Evolutionary conservation across 257 asterid species (phyloP), one percentile per base, ranked within the genome.

Genomic region (Scutellaria galericulata): DNA sequence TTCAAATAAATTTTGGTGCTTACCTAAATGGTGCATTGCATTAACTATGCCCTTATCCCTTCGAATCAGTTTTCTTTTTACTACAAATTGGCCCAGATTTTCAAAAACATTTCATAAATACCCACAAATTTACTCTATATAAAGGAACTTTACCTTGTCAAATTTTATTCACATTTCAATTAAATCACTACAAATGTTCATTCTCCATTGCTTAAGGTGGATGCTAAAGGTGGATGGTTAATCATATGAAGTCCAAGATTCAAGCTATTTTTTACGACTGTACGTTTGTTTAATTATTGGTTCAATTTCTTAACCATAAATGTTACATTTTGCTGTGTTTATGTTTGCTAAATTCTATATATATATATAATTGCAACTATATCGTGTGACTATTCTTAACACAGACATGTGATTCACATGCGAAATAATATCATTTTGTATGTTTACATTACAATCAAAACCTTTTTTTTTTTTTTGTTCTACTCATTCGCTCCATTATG

Each of bases 31-130:
- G 11, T 39, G 31, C 5, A 46, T 24, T 35, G 77, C 74, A 72
- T 76, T 82, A 75, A 82, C 60, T 78, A 2, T 12, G 44, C 24
- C 64, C 79, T 77, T 51, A 77, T 77, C 85, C 72, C 48, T 24
- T 51, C n/a, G n/a, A 64, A 9, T 24, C n/a, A 48, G 27, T 15
- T 10, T 68, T 62, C 5, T 15, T 57, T 40, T 62, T 68, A 64
- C 51, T 52, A 14, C 72, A 60, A 59, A 18, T 22, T 68, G 75
- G 60, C 75, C 75, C 80, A 57, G 61, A 57, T 2, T 20, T 66
- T 68, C 5, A 13, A 10, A 27, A 4, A 61, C 2, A 44, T 61
- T 18, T 50, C 41, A 47, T 22, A n/a, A 37, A 57, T 44, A 44
- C 7, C 61, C 53, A 66, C 53, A 55, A 71, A 72, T 27, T 56